phyloP scores from a whole-genome alignment of 202 grass and related monocot genomes.

The Schoenoplectus tabernaemontani region DNA sequence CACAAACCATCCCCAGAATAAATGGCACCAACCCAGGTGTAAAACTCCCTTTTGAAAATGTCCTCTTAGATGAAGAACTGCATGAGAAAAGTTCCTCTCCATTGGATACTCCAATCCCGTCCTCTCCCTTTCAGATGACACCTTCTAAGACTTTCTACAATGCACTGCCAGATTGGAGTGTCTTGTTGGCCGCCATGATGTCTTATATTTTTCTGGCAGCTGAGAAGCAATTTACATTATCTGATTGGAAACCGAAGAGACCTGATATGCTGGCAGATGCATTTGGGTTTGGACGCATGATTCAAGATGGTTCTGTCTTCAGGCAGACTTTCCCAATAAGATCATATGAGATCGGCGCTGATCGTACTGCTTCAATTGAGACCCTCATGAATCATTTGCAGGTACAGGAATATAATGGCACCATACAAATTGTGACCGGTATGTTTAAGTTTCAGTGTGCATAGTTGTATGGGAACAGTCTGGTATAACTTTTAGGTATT shows the following conservation, averaged over 20 bases:
- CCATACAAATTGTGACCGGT: not conserved
- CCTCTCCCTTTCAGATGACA: conserved; percentile 12
- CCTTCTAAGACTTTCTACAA: conserved; percentile 76
- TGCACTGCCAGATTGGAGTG: conserved; percentile 89
- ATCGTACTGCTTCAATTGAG: conserved; percentile 91
- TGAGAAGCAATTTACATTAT: conserved; percentile 89
- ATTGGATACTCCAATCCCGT: conserved; percentile 12
- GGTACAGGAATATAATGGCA: conserved; percentile 25
- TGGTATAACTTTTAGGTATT: not conserved
- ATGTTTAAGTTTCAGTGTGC: not conserved
- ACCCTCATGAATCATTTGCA: conserved; percentile 99
- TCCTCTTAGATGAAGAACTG: not conserved
- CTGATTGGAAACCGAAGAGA: conserved; percentile 82
- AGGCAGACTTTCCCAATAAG: conserved; percentile 94
- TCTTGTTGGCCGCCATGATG: conserved; percentile 83
- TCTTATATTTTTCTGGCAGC: conserved; percentile 83
- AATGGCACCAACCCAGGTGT: conserved; percentile 57
- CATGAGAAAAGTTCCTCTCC: conserved; percentile 33
- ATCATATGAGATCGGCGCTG: conserved; percentile 94
- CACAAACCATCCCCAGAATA: conserved; percentile 66
- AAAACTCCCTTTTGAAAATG: conserved; percentile 30
- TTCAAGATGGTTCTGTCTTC: conserved; percentile 74
- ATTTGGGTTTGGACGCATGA: conserved; percentile 80
- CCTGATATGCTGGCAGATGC: conserved; percentile 86
- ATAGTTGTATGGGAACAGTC: not conserved